phyloP scores from a whole-genome alignment of 352 stramenopile genomes.

The Globisporangium paddicum region DNA sequence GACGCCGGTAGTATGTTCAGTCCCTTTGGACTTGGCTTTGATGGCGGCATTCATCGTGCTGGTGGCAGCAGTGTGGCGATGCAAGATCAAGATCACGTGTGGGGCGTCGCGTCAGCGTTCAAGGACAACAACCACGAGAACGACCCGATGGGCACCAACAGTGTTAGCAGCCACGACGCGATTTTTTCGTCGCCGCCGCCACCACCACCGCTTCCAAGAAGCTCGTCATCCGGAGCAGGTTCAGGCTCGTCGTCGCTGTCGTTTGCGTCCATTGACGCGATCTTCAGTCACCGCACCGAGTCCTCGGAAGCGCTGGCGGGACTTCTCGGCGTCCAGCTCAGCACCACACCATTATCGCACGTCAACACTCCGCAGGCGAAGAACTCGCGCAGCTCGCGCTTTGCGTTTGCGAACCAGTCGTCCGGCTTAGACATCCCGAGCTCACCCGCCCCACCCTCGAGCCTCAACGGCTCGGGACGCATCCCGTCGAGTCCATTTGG shows the following conservation, averaged over 20 bases:
- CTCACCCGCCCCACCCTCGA: constrained; percentile 3
- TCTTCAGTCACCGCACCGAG: constrained; percentile 73
- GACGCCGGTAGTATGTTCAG: constrained; percentile 40
- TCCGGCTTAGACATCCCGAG: constrained; percentile 14
- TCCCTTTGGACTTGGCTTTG: constrained; percentile 72
- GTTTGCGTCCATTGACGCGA: constrained; percentile 81
- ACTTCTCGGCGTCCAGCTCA: constrained; percentile 57
- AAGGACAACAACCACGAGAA: constrained; percentile 9
- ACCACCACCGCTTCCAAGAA: constrained; percentile 2
- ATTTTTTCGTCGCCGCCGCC: constrained; percentile 9
- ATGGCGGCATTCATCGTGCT: constrained; percentile 45
- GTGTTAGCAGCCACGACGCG: not conserved
- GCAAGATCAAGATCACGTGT: constrained; percentile 22
- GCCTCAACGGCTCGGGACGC: not conserved
- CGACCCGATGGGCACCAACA: constrained; percentile 1
- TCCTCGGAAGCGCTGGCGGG: constrained; percentile 68
- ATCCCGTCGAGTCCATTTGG: constrained; percentile 16
- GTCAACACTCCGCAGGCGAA: constrained; percentile 23
- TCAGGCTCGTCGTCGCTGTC: constrained; percentile 36
- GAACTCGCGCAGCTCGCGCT: constrained; percentile 58
- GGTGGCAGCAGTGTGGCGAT: constrained; percentile 13
- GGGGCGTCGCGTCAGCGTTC: constrained; percentile 15
- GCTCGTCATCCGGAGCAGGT: constrained; percentile 4
- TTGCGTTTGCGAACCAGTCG: constrained; percentile 73
- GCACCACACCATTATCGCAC: constrained; percentile 36